Base-by-base conservation (phyloP, 805 yeast species). In the Ogataea thermomethanolica region DNA sequence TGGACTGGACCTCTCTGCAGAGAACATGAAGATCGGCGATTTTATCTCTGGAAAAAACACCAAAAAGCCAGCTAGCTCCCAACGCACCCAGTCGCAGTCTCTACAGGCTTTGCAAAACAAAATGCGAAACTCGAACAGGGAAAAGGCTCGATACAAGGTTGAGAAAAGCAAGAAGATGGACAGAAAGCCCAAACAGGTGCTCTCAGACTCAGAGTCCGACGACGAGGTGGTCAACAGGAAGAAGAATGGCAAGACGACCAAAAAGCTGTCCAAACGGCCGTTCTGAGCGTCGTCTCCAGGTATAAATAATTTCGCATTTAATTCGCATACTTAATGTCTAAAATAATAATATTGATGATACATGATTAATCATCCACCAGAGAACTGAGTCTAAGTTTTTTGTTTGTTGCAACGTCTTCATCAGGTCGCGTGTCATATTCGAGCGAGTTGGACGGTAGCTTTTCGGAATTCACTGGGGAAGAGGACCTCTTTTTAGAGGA, bases 101-200 rank as follows among this genome's bases (percentile, higher is more conserved):
- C 28, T 61, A 23, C 40, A 48, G 12, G 55, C 64, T 2, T 46
- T 62, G 35, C 47, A 51, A 21, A 62, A 60, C 28, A 56, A 54
- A 29, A 10, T 62, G 23, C 39, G 66, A 26, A 44, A 50, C 26
- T 50, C 49, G 12, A 50, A 48, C 14, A 30, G 66, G 15, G 37
- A 35, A 7, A 43, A 39, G 29, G 43, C 39, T 0, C 23, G 34
- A 12, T 41, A 35, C 14, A 35, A 33, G 33, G 11, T 29, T 12
- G 44, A 34, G 30, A 38, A 34, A 8, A 11, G 11, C 10, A 22
- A 15, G 29, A 40, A 32, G 22, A 25, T 17, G 20, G 12, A 14
- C 14, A 9, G 27, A 17, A 12, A 35, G 5, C 36, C 25, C 12
- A 37, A 29, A 3, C 31, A 31, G 11, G 21, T 21, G 22, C 29